Conservation (phyloP, 1,139 yeast genomes). For the Suhomyces chickasaworum region DNA sequence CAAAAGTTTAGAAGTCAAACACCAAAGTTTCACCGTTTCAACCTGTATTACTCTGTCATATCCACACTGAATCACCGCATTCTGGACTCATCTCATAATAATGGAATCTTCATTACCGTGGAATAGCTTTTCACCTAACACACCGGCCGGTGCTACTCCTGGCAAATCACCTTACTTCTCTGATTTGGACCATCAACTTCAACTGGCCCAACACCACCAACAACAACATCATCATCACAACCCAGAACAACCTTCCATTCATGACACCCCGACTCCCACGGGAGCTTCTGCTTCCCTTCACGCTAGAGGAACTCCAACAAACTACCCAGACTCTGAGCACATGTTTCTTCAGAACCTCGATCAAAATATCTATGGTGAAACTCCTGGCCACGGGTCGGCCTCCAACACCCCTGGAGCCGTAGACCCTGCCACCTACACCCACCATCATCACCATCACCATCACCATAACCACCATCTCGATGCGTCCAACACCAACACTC, state of each 20-base stretch:
- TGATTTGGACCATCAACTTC: conserved; percentile 13
- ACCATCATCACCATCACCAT: conserved; percentile 16
- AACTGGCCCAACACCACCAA: conserved; percentile 11
- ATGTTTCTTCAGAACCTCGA: conserved; percentile 21
- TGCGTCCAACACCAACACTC: conserved; percentile 13
- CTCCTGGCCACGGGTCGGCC: conserved; percentile 5
- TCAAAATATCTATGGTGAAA: conserved; percentile 17
- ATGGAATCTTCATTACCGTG: conserved; percentile 23
- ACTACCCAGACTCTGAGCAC: conserved; percentile 19
- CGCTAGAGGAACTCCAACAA: conserved; percentile 10
- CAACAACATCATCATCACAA: conserved; percentile 5
- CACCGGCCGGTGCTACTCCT: conserved; percentile 18
- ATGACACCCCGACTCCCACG: conserved; percentile 8
- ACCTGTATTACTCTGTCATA: no score
- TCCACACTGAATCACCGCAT: background rate
- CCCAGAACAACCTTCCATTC: conserved; percentile 2
- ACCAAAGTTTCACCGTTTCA: no score
- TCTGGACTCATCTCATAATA: background rate
- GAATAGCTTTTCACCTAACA: conserved; percentile 22
- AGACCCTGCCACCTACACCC: conserved; percentile 14
- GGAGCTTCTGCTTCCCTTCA: conserved; percentile 1
- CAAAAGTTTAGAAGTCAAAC: no score
- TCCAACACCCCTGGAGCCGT: conserved; percentile 5
- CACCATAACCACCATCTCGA: conserved; percentile 18
- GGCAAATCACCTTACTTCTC: conserved; percentile 21